phyloP scores from a whole-genome alignment of 345 rosid species.

The Populus simonii region DNA sequence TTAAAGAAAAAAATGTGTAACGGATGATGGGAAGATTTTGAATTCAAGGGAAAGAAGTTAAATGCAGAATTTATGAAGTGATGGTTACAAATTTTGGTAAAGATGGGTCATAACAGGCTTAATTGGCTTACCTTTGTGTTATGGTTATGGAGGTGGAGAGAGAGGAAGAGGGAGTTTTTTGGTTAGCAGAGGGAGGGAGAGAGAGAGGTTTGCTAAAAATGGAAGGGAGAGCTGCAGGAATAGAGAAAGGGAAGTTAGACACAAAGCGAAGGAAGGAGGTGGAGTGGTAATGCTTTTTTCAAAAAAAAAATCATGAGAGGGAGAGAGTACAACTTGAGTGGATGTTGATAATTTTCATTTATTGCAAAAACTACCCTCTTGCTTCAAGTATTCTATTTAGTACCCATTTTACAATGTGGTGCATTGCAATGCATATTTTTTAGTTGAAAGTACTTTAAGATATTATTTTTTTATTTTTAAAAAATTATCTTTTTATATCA shows the following conservation, averaged over 20 bases:
- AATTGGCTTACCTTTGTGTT: not conserved
- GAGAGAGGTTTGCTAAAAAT: conserved; percentile 30
- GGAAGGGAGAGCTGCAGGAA: conserved; percentile 20
- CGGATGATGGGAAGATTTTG: too few species aligned
- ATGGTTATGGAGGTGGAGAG: conserved; percentile 3
- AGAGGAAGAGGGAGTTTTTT: not conserved
- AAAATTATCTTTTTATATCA: too few species aligned
- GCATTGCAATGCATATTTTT: too few species aligned
- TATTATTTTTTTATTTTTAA: too few species aligned
- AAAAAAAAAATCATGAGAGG: not conserved
- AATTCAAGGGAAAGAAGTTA: not conserved
- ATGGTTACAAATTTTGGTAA: not conserved
- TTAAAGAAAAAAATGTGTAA: too few species aligned
- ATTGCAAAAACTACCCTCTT: too few species aligned
- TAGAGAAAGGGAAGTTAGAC: conserved; percentile 25
- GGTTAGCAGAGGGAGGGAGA: too few species aligned
- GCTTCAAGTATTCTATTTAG: too few species aligned
- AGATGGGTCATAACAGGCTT: too few species aligned
- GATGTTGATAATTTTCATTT: too few species aligned
- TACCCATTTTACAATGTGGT: too few species aligned
- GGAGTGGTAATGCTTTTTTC: not conserved
- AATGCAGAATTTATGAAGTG: not conserved
- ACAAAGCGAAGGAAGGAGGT: conserved; percentile 18
- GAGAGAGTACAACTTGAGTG: not conserved
- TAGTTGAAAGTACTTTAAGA: too few species aligned